Evolutionary conservation across 2,329 filamentous ascomycete species (phyloP).

Genomic region (Pseudogymnoascus sp.): DNA sequence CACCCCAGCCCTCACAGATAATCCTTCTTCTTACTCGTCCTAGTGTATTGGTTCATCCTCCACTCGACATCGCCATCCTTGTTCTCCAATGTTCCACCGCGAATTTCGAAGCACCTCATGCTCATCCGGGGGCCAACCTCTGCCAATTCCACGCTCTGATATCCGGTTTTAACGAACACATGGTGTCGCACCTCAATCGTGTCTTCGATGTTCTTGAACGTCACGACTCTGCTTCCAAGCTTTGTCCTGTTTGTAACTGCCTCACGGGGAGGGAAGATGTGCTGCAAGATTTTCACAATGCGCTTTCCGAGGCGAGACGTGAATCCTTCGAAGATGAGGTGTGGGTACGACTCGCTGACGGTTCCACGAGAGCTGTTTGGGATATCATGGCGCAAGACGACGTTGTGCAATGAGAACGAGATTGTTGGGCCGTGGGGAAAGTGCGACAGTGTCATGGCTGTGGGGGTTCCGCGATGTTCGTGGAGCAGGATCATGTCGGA

Average conservation of each 20-base stretch:
- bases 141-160: slow-evolving; percentile 78
- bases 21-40: slow-evolving; percentile 91
- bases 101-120: slow-evolving; percentile 92
- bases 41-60: slow-evolving; percentile 91
- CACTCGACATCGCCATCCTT: slow-evolving; percentile 95
- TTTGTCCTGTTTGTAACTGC: slow-evolving; percentile 62
- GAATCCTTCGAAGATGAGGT: slow-evolving; percentile 94
- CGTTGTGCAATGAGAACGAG: slow-evolving; percentile 85
- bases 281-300: slow-evolving; percentile 84
- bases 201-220: slow-evolving; percentile 90
- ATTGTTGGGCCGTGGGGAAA: slow-evolving; percentile 83
- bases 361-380: slow-evolving; percentile 80
- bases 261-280: slow-evolving; percentile 87
- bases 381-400: slow-evolving; percentile 86
- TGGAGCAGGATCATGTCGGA: slow-evolving; percentile 82
- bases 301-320: slow-evolving; percentile 70
- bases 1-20: slow-evolving; percentile 55
- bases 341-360: slow-evolving; percentile 85
- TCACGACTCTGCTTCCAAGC: slow-evolving; percentile 80
- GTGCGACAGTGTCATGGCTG: slow-evolving; percentile 78
- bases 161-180: slow-evolving; percentile 89
- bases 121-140: slow-evolving; percentile 94
- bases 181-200: slow-evolving; percentile 88
- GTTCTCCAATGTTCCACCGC: slow-evolving; percentile 83
- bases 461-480: slow-evolving; percentile 88